phyloP scores from a whole-genome alignment of 2,329 filamentous ascomycete genomes.

The Aspergillus quadrilineatus region DNA sequence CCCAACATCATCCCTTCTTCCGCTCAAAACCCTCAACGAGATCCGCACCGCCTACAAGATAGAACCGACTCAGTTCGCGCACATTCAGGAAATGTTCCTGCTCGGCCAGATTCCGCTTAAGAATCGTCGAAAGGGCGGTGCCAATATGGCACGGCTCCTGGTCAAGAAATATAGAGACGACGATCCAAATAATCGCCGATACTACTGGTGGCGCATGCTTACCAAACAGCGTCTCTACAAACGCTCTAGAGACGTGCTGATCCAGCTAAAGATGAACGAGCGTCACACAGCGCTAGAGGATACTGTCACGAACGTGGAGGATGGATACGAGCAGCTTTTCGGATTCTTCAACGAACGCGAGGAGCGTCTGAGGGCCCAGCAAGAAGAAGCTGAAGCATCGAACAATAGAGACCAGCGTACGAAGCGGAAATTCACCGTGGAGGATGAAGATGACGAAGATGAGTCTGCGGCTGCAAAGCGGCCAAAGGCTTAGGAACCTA shows the following conservation, averaged over 20 bases:
- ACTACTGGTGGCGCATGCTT: constrained; percentile 66
- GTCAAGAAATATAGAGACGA: constrained; percentile 47
- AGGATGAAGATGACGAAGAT: constrained; percentile 29
- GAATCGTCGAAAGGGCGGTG: constrained; percentile 48
- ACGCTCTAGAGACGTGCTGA: constrained; percentile 58
- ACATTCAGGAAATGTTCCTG: constrained; percentile 63
- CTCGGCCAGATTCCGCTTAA: constrained; percentile 55
- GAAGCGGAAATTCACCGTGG: constrained; percentile 35
- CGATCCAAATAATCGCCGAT: constrained; percentile 57
- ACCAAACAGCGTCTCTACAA: constrained; percentile 63
- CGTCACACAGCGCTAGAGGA: constrained; percentile 60
- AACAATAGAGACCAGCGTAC: constrained; percentile 20
- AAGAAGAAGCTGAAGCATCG: constrained; percentile 24
- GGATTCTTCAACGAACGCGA: constrained; percentile 40
- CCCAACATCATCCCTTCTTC: constrained; percentile 56
- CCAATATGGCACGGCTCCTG: constrained; percentile 53
- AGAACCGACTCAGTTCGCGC: constrained; percentile 60
- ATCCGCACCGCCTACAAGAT: constrained; percentile 59
- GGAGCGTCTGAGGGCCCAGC: constrained; percentile 27
- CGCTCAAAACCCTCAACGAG: constrained; percentile 48
- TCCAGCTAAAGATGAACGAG: constrained; percentile 59
- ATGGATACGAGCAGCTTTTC: constrained; percentile 59
- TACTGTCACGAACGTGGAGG: constrained; percentile 57
- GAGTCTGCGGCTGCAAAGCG: constrained; percentile 29
- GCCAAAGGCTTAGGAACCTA: constrained; percentile 27